phyloP scores from a whole-genome alignment of 352 stramenopile species.

The Phytophthora kernoviae region DNA sequence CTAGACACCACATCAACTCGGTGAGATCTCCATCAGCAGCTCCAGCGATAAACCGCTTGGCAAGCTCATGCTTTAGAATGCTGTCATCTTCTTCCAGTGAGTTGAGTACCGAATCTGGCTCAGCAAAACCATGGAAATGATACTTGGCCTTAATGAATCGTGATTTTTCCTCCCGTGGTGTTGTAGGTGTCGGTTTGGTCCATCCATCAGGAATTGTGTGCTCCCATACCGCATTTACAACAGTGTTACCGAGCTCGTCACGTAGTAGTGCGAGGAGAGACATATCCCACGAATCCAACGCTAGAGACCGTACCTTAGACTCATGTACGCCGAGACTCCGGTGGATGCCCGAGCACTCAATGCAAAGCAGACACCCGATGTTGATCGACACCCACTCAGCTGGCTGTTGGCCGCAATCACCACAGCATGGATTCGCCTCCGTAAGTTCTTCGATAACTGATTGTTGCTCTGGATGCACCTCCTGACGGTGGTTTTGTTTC shows the following conservation, averaged over 20 bases:
- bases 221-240: constrained; percentile 78
- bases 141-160: constrained; percentile 90
- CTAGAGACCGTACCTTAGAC: constrained; percentile 94
- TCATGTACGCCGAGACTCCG: constrained; percentile 96
- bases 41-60: constrained; percentile 51
- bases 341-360: constrained; percentile 97
- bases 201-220: constrained; percentile 54
- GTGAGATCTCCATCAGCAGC: constrained; percentile 43
- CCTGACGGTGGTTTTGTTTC: constrained; percentile 81
- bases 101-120: constrained; percentile 28
- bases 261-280: constrained; percentile 62
- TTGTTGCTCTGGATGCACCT: constrained; percentile 84
- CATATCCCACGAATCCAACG: constrained; percentile 91
- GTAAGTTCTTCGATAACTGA: constrained; percentile 67
- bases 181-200: constrained; percentile 49
- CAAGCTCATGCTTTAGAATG: constrained; percentile 36
- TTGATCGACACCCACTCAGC: constrained; percentile 97
- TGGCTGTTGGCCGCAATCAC: constrained; percentile 75
- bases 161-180: constrained; percentile 72
- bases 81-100: constrained; percentile 32
- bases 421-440: constrained; percentile 60
- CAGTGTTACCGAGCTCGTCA: constrained; percentile 72
- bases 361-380: constrained; percentile 95
- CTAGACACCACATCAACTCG: constrained; percentile 80
- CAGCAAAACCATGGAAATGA: constrained; percentile 72